Evolutionary conservation across 2,329 filamentous ascomycete species (phyloP), one percentile per base, ranked within the genome.

Genomic region (Phialophora macrospora): DNA sequence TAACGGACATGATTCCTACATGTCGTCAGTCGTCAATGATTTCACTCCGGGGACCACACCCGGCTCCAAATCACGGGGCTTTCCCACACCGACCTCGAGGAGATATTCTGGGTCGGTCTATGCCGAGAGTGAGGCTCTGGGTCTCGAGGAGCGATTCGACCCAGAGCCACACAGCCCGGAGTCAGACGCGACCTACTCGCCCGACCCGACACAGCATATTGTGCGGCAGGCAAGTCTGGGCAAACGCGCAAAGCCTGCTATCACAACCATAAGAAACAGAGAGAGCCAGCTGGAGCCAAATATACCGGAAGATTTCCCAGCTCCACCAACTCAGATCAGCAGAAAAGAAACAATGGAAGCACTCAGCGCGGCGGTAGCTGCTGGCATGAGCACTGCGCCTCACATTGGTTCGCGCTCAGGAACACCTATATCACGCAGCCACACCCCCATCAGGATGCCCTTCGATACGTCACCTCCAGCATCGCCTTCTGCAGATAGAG

Each of bases 211-310:
- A n/a, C 70, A 68, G 22, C 72, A 71, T 11, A 71, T 79, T 4
- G 74, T 81, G 17, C 75, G 78, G 59, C 77, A 75, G 68, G 78
- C 78, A n/a, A 80, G 79, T 71, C 60, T 80, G n/a, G 78, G 79
- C 22, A 80, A 78, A 62, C 74, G 75, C 63, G 75, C 75, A 4
- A 79, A 76, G 57, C 78, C 79, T 22, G 76, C 78, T 5, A 71
- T 80, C 69, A 78, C 77, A n/a, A 79, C 76, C 1, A 77, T 80
- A 55, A 73, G 72, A 58, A 67, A 55, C 38, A 51, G 62, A 30
- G 58, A 54, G 22, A 65, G 67, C 38, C 77, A 73, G 52, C 68
- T 71, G 3, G 74, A 74, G 14, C 67, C 70, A 71, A 20, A 66
- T 67, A 69, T 22, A 5, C 65, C 67, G 12, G 67, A 67, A 49